Conservation (phyloP, 768 basidiomycete species). For the Symmetrospora coprosmae region DNA sequence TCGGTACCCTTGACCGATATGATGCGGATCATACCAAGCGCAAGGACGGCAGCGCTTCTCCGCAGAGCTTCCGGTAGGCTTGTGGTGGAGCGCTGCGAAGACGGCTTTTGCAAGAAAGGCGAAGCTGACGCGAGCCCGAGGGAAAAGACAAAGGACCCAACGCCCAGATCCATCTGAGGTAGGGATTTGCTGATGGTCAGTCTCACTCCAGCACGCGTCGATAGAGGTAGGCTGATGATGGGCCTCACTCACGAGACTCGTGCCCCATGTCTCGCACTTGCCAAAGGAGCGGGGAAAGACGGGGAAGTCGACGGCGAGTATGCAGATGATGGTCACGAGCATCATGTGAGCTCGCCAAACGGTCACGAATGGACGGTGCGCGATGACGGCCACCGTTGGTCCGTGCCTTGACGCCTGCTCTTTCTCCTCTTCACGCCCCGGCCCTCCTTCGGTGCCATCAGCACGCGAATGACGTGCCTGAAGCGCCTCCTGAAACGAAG, state of each 20-base stretch:
- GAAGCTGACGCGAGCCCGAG: slow-evolving; percentile 83
- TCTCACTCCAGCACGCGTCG: not conserved
- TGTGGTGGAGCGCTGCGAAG: slow-evolving; percentile 40
- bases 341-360: slow-evolving; percentile 90
- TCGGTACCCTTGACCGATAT: slow-evolving; percentile 78
- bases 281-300: slow-evolving; percentile 75
- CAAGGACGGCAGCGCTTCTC: slow-evolving; percentile 54
- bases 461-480: too few relatives aligned
- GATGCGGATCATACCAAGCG: slow-evolving; percentile 62
- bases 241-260: slow-evolving; percentile 57
- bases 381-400: too few relatives aligned
- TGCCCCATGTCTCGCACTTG: slow-evolving; percentile 88
- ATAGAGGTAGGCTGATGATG: not conserved
- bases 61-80: slow-evolving; percentile 47
- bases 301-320: slow-evolving; percentile 89
- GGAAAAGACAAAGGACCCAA: slow-evolving; percentile 93
- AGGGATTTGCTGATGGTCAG: not conserved
- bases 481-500: too few relatives aligned
- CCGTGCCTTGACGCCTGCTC: too few relatives aligned
- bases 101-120: slow-evolving; percentile 46
- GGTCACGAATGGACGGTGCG: slow-evolving; percentile 70
- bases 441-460: too few relatives aligned
- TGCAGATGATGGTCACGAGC: slow-evolving; percentile 74
- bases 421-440: too few relatives aligned
- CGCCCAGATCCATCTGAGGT: slow-evolving; percentile 86